Conservation (phyloP, 116 monocot genomes). For the Thalassia testudinum region DNA sequence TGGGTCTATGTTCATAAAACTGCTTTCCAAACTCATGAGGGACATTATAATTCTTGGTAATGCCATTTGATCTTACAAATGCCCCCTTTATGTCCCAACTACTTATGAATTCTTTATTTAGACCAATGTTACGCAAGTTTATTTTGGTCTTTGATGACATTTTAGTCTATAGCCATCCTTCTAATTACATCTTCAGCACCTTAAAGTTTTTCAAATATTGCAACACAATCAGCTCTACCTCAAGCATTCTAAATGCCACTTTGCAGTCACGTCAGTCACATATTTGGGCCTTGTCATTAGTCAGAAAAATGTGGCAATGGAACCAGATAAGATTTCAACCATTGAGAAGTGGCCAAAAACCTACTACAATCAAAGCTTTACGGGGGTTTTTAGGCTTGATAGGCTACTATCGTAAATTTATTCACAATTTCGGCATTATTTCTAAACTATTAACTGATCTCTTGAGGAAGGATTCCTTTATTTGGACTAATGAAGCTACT, state of each 20-base stretch:
- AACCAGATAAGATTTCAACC: background rate
- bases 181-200: background rate
- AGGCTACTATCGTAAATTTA: background rate
- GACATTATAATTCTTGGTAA: too few species aligned
- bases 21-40: too few species aligned
- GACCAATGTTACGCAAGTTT: background rate
- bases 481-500: background rate
- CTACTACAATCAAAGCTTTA: background rate
- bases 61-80: background rate
- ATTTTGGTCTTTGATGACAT: constrained; percentile 3
- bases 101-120: constrained; percentile 1
- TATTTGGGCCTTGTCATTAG: constrained; percentile 3
- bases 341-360: background rate
- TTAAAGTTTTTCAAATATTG: background rate
- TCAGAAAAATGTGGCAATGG: background rate
- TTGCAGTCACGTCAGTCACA: background rate
- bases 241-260: background rate
- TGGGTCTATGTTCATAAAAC: too few species aligned
- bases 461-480: background rate
- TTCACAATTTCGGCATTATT: background rate
- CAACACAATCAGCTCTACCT: background rate
- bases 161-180: background rate
- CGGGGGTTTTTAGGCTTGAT: background rate
- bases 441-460: background rate
- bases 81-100: background rate